phyloP scores from a whole-genome alignment of 257 asterid species.

The Salvia hispanica region DNA sequence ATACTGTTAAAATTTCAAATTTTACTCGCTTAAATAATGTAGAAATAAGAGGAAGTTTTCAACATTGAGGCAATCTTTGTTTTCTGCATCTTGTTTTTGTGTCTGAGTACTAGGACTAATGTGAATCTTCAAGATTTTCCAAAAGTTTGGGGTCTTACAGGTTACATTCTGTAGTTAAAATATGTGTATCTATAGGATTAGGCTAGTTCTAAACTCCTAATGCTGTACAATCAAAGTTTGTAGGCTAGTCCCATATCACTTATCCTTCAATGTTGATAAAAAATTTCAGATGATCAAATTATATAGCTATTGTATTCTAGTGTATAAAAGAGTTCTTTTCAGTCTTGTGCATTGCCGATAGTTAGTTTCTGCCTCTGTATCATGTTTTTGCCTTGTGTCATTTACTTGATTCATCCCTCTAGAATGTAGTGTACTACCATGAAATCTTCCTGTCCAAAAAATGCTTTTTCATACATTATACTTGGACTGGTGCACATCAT shows the following conservation, averaged over 20 bases:
- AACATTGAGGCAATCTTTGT: background rate
- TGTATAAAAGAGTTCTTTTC: background rate
- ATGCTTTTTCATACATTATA: background rate
- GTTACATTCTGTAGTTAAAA: conserved; percentile 2
- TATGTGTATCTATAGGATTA: background rate
- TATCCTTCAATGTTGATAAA: background rate
- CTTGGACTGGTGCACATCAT: conserved; percentile 6
- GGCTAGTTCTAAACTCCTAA: background rate
- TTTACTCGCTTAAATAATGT: background rate
- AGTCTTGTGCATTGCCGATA: background rate
- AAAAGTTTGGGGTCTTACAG: background rate
- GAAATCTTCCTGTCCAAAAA: background rate
- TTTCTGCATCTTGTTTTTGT: background rate
- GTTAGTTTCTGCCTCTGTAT: background rate
- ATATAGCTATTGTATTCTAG: background rate
- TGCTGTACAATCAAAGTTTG: background rate
- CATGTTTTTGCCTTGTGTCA: background rate
- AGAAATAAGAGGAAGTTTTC: background rate
- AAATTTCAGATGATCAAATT: background rate
- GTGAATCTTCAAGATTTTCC: too few relatives aligned
- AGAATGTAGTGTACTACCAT: background rate
- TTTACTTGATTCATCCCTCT: conserved; percentile 5
- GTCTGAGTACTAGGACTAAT: too few relatives aligned
- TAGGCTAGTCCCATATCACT: background rate
- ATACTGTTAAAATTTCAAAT: background rate